Base-by-base conservation (phyloP, 148 eudicot species). In the Heliamphora exappendiculata region DNA sequence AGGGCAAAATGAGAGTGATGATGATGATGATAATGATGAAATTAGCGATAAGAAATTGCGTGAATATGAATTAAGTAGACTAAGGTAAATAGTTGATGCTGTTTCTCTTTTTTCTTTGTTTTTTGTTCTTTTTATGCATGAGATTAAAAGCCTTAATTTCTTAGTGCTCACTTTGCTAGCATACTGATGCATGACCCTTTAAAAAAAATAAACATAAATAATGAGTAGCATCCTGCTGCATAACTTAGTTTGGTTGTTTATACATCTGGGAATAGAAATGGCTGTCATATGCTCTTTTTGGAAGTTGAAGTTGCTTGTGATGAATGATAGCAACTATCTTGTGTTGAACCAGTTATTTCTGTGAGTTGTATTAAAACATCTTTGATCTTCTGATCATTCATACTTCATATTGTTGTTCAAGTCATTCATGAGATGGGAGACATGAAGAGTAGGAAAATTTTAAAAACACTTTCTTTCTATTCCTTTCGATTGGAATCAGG, bases 1-100 rank as follows among this genome's bases (percentile, higher is more conserved):
- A n/a, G 81, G 81, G 19, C 45, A 81, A 36, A 76, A 74, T 33
- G 87, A 73, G 57, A 80, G 85, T 62, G 84, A 74, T 51, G 82
- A 45, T 0, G 83, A 82, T 13, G 83, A 82, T 26, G 88, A 81
- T 19, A 88, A 75, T 37, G 84, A 86, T 42, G 92, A 92, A 83
- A 84, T 92, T 37, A 91, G 89, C 65, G 75, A 75, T 59, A 88
- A 84, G 70, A 95, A 95, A 80, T 63, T 95, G 72, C 97, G 99
- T 70, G 94, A 88, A 41, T 95, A 95, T 85, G 99, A 95, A 86
- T 82, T 85, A 81, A 92, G 97, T 78, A 87, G 90, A 87, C 87
- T 95, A 76, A 93, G 94, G 99, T 93, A 67, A 63, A 54, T 62
- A 13, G 44, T 31, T 75, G 73, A 69, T 65, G 53, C 51, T 72